Evolutionary conservation across 331 rosid species (phyloP).

Genomic region (Rhamnella rubrinervis): DNA sequence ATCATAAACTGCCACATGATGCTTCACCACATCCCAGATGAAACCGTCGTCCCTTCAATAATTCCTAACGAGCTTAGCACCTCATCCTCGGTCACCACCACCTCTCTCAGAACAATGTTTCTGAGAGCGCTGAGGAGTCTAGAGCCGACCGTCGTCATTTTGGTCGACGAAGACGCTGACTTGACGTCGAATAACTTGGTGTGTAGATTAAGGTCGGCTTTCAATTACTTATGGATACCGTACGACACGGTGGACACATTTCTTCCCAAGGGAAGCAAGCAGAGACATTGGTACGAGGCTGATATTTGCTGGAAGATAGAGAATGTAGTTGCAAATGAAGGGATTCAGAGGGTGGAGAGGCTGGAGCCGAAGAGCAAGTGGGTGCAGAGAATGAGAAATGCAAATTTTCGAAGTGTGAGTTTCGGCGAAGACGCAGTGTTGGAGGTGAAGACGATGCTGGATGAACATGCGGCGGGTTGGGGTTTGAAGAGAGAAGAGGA

Average conservation of each 20-base stretch:
- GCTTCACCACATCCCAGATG: slow-evolving; percentile 84
- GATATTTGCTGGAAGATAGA: slow-evolving; percentile 83
- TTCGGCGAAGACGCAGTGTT: slow-evolving; percentile 63
- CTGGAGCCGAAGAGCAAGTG: slow-evolving; percentile 55
- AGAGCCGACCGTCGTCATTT: slow-evolving; percentile 64
- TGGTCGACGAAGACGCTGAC: slow-evolving; percentile 88
- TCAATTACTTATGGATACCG: slow-evolving; percentile 90
- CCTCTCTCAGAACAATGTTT: slow-evolving; percentile 59
- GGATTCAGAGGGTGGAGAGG: slow-evolving; percentile 73
- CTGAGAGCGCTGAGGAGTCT: slow-evolving; percentile 54
- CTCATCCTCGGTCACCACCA: not conserved
- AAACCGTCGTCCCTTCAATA: slow-evolving; percentile 28
- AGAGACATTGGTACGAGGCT: slow-evolving; percentile 89
- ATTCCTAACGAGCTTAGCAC: slow-evolving; percentile 5
- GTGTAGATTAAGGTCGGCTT: slow-evolving; percentile 65
- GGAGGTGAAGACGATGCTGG: slow-evolving; percentile 84
- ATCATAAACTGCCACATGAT: slow-evolving; percentile 87
- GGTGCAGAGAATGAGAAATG: slow-evolving; percentile 70
- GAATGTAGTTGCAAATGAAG: slow-evolving; percentile 82
- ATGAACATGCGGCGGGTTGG: slow-evolving; percentile 97
- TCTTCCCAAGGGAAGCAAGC: slow-evolving; percentile 63
- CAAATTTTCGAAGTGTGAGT: slow-evolving; percentile 46
- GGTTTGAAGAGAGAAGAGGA: slow-evolving; percentile 86
- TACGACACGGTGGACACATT: slow-evolving; percentile 84
- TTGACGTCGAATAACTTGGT: slow-evolving; percentile 64